A percentile compares a stretch with the other conserved stretches of the same genome.
Conservation (phyloP, 306 rosid genomes). For the Trichosanthes cucumerina region DNA sequence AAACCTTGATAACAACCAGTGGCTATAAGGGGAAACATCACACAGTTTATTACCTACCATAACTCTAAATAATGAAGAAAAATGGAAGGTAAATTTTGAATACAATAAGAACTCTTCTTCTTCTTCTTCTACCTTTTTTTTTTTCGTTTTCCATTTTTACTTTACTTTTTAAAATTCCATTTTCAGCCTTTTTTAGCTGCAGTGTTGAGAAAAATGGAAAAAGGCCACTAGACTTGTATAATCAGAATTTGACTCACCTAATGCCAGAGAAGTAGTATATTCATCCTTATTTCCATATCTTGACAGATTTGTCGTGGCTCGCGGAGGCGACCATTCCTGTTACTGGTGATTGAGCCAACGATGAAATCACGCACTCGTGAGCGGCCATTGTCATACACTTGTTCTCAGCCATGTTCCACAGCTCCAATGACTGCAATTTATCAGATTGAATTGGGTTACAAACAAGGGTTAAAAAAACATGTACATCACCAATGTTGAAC, state of each 20-base stretch:
- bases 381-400: conserved; percentile 66
- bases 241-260: conserved; percentile 17
- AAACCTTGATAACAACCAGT: not conserved
- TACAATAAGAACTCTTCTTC: not conserved
- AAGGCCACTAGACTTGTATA: conserved; percentile 19
- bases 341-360: conserved; percentile 71
- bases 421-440: conserved; percentile 67
- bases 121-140: not conserved
- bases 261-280: not conserved
- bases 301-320: conserved; percentile 79
- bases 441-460: not conserved
- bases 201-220: conserved; percentile 8
- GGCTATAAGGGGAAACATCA: not conserved
- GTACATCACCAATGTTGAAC: not conserved
- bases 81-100: conserved; percentile 4
- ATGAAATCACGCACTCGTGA: conserved; percentile 67
- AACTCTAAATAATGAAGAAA: conserved; percentile 13
- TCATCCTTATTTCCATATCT: conserved; percentile 60
- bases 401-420: conserved; percentile 79
- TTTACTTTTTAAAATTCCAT: conserved; percentile 6
- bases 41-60: conserved; percentile 20
- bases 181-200: conserved; percentile 12
- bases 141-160: not conserved
- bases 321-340: conserved; percentile 89
- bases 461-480: not conserved